Percentiles rank a stretch among this genome's conserved stretches.
These are phyloP conservation scores for Diaporthe nobilis DNA, from an alignment of 2,329 filamentous ascomycete genomes.

Conservation along the genomic window DNA sequence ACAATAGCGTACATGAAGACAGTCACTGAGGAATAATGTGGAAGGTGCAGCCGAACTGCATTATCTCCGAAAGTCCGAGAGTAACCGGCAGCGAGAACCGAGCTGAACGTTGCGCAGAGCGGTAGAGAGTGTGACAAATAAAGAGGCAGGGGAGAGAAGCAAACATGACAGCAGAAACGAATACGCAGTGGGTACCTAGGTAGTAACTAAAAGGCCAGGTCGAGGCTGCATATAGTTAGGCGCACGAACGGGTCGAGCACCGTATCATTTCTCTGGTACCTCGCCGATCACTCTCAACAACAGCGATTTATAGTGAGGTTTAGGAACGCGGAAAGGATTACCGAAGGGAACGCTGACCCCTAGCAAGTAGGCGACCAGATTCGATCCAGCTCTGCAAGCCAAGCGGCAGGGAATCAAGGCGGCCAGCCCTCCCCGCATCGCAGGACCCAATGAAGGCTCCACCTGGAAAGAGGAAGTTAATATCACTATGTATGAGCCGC, in stretches of 20 bases:
- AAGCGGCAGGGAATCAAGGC: constrained; percentile 13
- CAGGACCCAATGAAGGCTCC: not conserved
- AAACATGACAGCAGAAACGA: not conserved
- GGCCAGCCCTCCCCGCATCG: constrained; percentile 10
- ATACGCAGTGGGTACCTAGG: not conserved
- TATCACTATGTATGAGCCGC: constrained; percentile 10
- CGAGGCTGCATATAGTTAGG: too few species aligned
- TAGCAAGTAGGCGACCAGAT: constrained; percentile 20
- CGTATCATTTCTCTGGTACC: not conserved
- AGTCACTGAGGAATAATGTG: not conserved
- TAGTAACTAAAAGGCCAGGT: too few species aligned
- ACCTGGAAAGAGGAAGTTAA: not conserved
- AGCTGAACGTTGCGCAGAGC: not conserved
- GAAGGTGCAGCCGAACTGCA: not conserved
- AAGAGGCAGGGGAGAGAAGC: not conserved
- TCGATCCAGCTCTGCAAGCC: constrained; percentile 18
- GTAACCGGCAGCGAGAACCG: not conserved
- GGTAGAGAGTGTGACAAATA: not conserved
- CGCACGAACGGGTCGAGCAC: not conserved
- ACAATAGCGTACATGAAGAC: not conserved
- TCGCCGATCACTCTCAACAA: not conserved
- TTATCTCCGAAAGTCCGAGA: not conserved
- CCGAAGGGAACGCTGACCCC: not conserved
- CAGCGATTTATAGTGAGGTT: not conserved
- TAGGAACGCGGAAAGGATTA: constrained; percentile 14